Conservation (phyloP, 371 early-diverging fungal genomes). For the Mortierella sp. region DNA sequence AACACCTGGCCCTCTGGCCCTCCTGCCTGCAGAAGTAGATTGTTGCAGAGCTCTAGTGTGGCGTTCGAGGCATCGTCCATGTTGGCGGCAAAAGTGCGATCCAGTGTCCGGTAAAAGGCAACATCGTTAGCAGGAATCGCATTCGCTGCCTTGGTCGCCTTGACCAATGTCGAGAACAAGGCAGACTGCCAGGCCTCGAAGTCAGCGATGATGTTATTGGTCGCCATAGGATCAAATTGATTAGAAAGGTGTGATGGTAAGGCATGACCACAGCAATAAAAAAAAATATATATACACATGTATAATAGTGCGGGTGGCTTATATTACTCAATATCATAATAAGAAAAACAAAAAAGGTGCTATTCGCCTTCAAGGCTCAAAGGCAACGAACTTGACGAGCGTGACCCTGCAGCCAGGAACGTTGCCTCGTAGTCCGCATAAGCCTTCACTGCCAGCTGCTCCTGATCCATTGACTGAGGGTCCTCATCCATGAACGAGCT, state of each 20-base stretch:
- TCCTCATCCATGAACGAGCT: slow-evolving; percentile 38
- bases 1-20: slow-evolving; percentile 23
- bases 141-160: slow-evolving; percentile 73
- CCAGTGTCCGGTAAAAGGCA: slow-evolving; percentile 77
- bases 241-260: no score
- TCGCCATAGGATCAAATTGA: slow-evolving; percentile 30
- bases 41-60: slow-evolving; percentile 70
- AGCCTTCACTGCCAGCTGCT: slow-evolving; percentile 32
- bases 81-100: slow-evolving; percentile 66
- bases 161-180: slow-evolving; percentile 68
- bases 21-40: slow-evolving; percentile 63
- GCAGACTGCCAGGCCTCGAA: slow-evolving; percentile 68
- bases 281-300: not conserved
- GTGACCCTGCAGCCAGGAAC: slow-evolving; percentile 24
- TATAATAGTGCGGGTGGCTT: no score
- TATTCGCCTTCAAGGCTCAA: slow-evolving; percentile 27
- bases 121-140: slow-evolving; percentile 69
- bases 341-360: slow-evolving; percentile 7
- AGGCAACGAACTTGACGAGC: slow-evolving; percentile 26
- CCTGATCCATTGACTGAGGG: slow-evolving; percentile 18
- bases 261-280: not conserved
- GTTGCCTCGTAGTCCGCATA: slow-evolving; percentile 40
- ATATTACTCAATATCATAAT: no score
- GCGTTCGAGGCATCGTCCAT: slow-evolving; percentile 63
- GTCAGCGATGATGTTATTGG: slow-evolving; percentile 50